Evolutionary conservation across 2,329 filamentous ascomycete species (phyloP).

Genomic region (Aureobasidium sp.): DNA sequence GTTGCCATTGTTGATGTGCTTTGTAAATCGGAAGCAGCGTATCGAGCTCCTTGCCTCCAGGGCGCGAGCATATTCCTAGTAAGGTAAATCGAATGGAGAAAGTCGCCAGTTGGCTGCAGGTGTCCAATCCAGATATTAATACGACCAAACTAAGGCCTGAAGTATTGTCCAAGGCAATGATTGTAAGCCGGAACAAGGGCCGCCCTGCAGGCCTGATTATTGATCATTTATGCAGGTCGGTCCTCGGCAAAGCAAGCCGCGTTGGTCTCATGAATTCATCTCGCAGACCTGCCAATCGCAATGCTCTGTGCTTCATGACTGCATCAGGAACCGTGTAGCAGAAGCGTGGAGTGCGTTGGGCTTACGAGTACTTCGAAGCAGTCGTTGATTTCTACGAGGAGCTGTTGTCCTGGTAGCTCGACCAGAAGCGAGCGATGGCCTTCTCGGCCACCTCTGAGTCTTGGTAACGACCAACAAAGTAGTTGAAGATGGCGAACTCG

Average conservation of each 20-base stretch:
- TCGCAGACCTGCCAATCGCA: neutral
- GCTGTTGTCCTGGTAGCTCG: constrained; percentile 32
- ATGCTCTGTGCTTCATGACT: neutral
- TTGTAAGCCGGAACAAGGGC: neutral
- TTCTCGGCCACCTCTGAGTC: constrained; percentile 44
- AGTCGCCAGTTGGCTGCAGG: neutral
- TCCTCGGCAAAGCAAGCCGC: neutral
- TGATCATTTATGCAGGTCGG: constrained; percentile 1
- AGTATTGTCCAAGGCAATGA: neutral
- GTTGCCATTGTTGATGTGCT: neutral
- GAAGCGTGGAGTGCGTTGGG: neutral
- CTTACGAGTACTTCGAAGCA: neutral
- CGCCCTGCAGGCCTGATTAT: neutral
- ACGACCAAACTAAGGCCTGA: neutral
- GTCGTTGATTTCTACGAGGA: neutral
- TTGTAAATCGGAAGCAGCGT: neutral
- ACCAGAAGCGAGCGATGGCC: constrained; percentile 53
- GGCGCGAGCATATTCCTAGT: neutral
- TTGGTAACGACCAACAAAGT: constrained; percentile 61
- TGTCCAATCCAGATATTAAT: neutral
- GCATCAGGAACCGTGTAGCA: neutral
- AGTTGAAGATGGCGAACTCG: constrained; percentile 85
- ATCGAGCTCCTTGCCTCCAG: neutral
- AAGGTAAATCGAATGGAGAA: neutral
- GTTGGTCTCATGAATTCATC: neutral